phyloP scores from a whole-genome alignment of 2,329 filamentous ascomycete genomes.

The Microcyclosporella mali region DNA sequence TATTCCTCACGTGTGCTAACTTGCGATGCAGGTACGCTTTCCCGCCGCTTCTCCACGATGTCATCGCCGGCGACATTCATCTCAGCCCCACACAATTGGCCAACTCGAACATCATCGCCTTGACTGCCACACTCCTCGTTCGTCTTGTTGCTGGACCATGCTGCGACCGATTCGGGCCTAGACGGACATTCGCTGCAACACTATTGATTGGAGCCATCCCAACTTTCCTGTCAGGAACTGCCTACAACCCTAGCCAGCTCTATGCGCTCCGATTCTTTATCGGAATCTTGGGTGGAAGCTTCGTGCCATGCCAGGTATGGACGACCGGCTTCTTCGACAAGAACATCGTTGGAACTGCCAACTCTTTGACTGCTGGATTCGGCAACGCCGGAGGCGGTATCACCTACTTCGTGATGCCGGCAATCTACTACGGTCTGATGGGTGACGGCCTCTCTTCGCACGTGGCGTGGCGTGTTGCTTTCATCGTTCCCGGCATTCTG shows the following conservation, averaged over 20 bases:
- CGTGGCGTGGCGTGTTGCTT: conserved; percentile 76
- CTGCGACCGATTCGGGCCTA: conserved; percentile 80
- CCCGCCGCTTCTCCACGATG: conserved; percentile 70
- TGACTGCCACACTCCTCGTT: conserved; percentile 67
- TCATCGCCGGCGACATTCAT: conserved; percentile 71
- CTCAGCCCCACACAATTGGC: conserved; percentile 66
- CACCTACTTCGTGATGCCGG: conserved; percentile 91
- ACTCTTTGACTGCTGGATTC: conserved; percentile 75
- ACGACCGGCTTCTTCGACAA: conserved; percentile 90
- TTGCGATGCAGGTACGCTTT: conserved; percentile 68
- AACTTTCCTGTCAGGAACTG: conserved; percentile 72
- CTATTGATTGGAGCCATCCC: conserved; percentile 75
- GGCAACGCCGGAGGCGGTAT: conserved; percentile 86
- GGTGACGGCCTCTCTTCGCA: conserved; percentile 38
- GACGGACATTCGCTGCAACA: conserved; percentile 69
- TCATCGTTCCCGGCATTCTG: conserved; percentile 61
- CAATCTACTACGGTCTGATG: conserved; percentile 52
- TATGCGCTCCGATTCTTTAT: conserved; percentile 72
- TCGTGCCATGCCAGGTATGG: conserved; percentile 88
- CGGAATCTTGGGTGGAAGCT: conserved; percentile 69
- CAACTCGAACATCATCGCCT: conserved; percentile 85
- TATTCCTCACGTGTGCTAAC: conserved; percentile 6
- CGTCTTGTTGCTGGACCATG: conserved; percentile 71
- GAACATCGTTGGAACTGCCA: conserved; percentile 82
- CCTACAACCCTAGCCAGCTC: conserved; percentile 61